phyloP scores from a whole-genome alignment of 2,329 filamentous ascomycete species.

The Magnaporthiopsis rhizophila region DNA sequence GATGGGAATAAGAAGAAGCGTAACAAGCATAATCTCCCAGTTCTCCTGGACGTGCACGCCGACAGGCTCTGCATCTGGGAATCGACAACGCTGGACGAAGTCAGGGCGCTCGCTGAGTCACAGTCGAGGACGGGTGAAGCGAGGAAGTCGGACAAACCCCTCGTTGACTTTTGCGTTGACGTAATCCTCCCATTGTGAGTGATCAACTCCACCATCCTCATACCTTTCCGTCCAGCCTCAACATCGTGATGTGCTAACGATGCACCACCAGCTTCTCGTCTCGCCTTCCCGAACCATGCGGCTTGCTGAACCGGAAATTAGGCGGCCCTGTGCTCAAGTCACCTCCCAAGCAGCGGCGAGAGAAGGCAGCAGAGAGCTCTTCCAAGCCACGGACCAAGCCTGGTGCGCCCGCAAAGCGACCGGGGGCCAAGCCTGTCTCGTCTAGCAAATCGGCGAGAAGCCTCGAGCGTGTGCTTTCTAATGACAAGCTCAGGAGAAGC shows the following conservation, averaged over 20 bases:
- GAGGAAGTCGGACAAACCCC: slow-evolving; percentile 36
- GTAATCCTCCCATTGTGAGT: slow-evolving; percentile 72
- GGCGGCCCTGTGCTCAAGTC: slow-evolving; percentile 61
- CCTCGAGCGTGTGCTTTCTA: slow-evolving; percentile 55
- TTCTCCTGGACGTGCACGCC: slow-evolving; percentile 63
- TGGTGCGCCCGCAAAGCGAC: slow-evolving; percentile 43
- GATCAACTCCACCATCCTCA: neutral
- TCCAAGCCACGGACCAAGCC: slow-evolving; percentile 34
- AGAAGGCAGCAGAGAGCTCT: slow-evolving; percentile 26
- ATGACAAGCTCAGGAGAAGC: slow-evolving; percentile 47
- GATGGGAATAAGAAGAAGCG: slow-evolving; percentile 41
- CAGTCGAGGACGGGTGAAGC: slow-evolving; percentile 29
- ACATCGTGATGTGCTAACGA: neutral
- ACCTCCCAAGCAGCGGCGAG: slow-evolving; percentile 28
- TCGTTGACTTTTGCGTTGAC: slow-evolving; percentile 72
- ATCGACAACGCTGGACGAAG: slow-evolving; percentile 58
- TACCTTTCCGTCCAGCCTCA: neutral
- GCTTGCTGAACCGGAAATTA: slow-evolving; percentile 65
- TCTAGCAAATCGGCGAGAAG: slow-evolving; percentile 37
- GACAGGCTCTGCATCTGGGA: slow-evolving; percentile 81
- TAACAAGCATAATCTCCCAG: slow-evolving; percentile 54
- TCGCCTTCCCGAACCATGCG: slow-evolving; percentile 64
- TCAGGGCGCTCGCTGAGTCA: slow-evolving; percentile 40
- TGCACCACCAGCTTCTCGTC: slow-evolving; percentile 55
- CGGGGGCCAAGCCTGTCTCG: slow-evolving; percentile 32